These are phyloP conservation scores for Striga hermonthica DNA, from an alignment of 305 asterid genomes.

Conservation along the genomic window DNA sequence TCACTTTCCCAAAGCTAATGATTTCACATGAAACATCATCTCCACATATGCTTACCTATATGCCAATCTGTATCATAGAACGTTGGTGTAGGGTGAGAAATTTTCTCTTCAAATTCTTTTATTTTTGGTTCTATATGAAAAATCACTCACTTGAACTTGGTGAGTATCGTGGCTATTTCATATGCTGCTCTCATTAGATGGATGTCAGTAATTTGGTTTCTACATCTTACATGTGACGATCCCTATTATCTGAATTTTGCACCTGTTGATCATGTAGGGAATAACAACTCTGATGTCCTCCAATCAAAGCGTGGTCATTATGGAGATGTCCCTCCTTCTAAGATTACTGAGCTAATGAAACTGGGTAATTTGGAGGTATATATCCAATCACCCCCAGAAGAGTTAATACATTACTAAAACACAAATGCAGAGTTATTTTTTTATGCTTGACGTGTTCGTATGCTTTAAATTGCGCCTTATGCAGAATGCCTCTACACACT, in stretches of 20 bases:
- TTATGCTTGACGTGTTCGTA: constrained; percentile 29
- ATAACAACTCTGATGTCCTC: constrained; percentile 39
- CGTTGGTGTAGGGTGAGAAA: no score
- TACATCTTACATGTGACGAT: constrained; percentile 11
- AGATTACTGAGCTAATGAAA: constrained; percentile 70
- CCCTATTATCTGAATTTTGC: constrained; percentile 25
- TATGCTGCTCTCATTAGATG: constrained; percentile 22
- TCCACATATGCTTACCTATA: no score
- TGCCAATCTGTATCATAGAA: no score
- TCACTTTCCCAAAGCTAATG: no score
- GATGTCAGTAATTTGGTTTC: constrained; percentile 26
- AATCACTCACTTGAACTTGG: no score
- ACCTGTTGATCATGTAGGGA: constrained; percentile 44
- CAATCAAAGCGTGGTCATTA: constrained; percentile 46
- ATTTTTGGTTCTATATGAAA: neutral
- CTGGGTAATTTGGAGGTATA: constrained; percentile 71
- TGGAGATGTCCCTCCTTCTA: constrained; percentile 51
- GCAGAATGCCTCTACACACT: constrained; percentile 67
- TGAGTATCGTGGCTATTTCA: neutral
- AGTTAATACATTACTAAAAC: neutral
- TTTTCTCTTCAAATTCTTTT: neutral
- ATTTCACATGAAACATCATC: no score
- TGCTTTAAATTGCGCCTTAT: constrained; percentile 33
- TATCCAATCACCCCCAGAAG: neutral
- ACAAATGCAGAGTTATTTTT: constrained; percentile 15